Evolutionary conservation across 345 rosid species (phyloP), one percentile per base, ranked within the genome.

Genomic region (Excoecaria cochinchinensis): DNA sequence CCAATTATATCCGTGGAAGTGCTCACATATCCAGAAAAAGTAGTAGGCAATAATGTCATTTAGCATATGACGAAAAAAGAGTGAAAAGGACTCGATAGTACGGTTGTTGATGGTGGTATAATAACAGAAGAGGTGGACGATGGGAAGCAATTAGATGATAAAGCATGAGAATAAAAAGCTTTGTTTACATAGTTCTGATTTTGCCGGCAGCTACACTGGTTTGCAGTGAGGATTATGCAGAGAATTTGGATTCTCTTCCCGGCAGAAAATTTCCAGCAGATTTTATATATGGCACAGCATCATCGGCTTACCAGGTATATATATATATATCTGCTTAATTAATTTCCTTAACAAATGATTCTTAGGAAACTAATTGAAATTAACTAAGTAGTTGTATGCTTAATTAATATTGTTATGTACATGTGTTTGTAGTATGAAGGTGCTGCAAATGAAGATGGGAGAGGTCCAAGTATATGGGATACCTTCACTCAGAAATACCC

Each of bases 401-500:
- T 31, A 31, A 31, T 31, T 31, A 31, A 31, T 31, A 2, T 31
- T 31, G 31, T 31, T 2, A 31, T 31, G 2, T 31, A 31, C 2
- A 2, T 31, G 31, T 31, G 31, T 31, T 31, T 31, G 31, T 44
- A 69, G 72, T 48, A 24, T 69, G 72, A 69, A 69, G 72, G 72
- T 51, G 72, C 58, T 0, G 72, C 72, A 25, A 25, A 69, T 25
- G 72, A 50, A 69, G 52, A 69, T 31, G 72, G 72, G 3, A 69
- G 72, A 69, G 58, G 72, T 6, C 72, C 58, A 24, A 69, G 72
- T 31, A 69, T 69, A 13, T 69, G 72, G 72, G 72, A 69, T 8
- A 69, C 14, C 1, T 69, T 69, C 72, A 14, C 44, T 31, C 42
- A 14, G 2, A 69, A 48, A 31, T 25, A 69, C 44, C 72, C 72